Base-by-base conservation (phyloP, 768 basidiomycete species). In the Boletus patriciae region DNA sequence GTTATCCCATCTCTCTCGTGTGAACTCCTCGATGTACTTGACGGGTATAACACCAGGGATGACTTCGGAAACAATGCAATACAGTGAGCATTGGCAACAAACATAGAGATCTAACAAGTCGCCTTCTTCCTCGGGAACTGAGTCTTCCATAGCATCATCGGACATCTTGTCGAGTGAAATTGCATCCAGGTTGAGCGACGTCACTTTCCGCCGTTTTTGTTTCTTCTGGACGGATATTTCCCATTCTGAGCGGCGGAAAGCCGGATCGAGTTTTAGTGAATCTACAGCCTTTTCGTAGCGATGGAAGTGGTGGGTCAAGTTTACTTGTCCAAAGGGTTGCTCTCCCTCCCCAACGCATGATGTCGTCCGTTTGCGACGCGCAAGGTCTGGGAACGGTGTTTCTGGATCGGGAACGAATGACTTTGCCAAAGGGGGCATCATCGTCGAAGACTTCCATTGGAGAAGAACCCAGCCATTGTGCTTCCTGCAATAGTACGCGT, bases 381-480 rank as follows among this genome's bases (percentile, higher is more conserved):
- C 57, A 62, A 78, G 78, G 54, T 86, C 79, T 0, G 89, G 89
- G 25, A 90, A 78, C 6, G 79, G 77, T 25, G 66, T 67, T 52
- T 77, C 66, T 54, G 70, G 60, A 40, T 71, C 73, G 29, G 68
- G 68, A 23, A 75, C 67, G 61, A 84, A 88, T 6, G 83, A 83
- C 42, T 71, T 73, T 18, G 84, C 79, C 21, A 90, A 76, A 7
- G 85, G 83, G 3, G 87, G 88, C 10, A 81, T 66, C 37, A 85
- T 77, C 19, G 78, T 75, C 13, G 87, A 85, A 15, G 81, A 80
- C 59, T 83, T 84, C 86, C 87, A 89, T 38, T 76, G 77, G 16
- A 92, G 75, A 38, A 93, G 79, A 34, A 91, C 82, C 91, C 91
- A 94, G 7, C 87, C 86, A 62, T 92, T 89, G 54, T 92, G 88